Conservation (phyloP, 495 filamentous ascomycete genomes). For the Daldinia caldariorum region DNA sequence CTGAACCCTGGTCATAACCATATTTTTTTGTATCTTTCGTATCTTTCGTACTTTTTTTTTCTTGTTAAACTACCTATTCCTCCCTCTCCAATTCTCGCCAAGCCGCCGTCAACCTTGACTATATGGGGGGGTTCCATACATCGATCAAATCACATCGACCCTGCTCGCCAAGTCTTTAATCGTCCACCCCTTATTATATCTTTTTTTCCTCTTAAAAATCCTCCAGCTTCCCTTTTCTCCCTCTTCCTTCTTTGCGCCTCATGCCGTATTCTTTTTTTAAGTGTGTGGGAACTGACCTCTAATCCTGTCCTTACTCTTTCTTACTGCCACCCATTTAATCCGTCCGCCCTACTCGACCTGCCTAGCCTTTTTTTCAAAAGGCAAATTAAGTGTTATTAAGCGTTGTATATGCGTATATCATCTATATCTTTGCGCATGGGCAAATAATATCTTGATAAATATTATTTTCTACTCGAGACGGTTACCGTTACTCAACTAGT, state of each 20-base stretch:
- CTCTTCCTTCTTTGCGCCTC: slow-evolving; percentile 25
- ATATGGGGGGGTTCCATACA: slow-evolving; percentile 37
- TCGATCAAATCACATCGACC: slow-evolving; percentile 32
- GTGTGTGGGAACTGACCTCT: slow-evolving; percentile 40
- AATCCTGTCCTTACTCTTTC: slow-evolving; percentile 37
- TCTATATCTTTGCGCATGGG: slow-evolving; percentile 9
- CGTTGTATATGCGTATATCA: slow-evolving; percentile 4
- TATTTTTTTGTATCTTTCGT: too few relatives aligned
- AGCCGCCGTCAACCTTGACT: slow-evolving; percentile 37
- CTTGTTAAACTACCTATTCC: background rate
- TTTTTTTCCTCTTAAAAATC: slow-evolving; percentile 38
- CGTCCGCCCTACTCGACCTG: background rate
- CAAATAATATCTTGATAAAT: slow-evolving; percentile 39
- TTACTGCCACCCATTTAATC: slow-evolving; percentile 14
- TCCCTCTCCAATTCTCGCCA: slow-evolving; percentile 35
- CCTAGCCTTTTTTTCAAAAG: background rate
- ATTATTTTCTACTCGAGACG: slow-evolving; percentile 14
- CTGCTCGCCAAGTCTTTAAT: slow-evolving; percentile 41
- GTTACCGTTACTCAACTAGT: background rate
- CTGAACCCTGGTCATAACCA: background rate
- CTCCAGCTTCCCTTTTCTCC: slow-evolving; percentile 26
- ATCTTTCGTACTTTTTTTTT: background rate
- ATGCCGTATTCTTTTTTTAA: slow-evolving; percentile 21
- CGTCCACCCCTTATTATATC: slow-evolving; percentile 20
- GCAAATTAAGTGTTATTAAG: background rate